phyloP scores from a whole-genome alignment of 2,329 filamentous ascomycete genomes.

The Fusarium nisikadoi region DNA sequence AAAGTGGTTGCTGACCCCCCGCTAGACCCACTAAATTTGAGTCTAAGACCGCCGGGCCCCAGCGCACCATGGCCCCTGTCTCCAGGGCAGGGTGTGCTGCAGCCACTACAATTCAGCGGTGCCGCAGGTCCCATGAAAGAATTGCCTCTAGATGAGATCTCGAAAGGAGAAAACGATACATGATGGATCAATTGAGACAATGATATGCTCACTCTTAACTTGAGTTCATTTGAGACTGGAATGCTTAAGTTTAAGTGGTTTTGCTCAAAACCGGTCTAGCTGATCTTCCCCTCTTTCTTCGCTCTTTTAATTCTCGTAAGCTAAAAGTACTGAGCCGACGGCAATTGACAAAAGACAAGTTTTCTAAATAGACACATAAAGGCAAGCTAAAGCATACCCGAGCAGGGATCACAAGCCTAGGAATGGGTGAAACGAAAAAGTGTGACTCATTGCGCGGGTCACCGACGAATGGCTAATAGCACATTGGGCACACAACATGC shows the following conservation, averaged over 20 bases:
- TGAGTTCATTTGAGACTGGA: neutral
- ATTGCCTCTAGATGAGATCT: constrained; percentile 20
- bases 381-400: constrained; percentile 34
- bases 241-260: constrained; percentile 5
- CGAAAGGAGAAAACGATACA: neutral
- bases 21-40: constrained; percentile 42
- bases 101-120: constrained; percentile 35
- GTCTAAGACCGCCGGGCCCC: constrained; percentile 31
- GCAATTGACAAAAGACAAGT: constrained; percentile 28
- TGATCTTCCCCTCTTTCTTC: neutral
- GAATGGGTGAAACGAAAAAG: constrained; percentile 44
- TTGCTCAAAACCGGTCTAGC: neutral
- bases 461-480: constrained; percentile 38
- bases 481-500: constrained; percentile 31
- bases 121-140: constrained; percentile 34
- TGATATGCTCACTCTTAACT: neutral
- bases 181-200: constrained; percentile 33
- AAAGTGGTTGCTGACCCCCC: constrained; percentile 43
- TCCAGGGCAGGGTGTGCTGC: constrained; percentile 29
- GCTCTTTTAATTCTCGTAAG: constrained; percentile 9
- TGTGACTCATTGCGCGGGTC: constrained; percentile 44
- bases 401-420: constrained; percentile 40
- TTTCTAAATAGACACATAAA: constrained; percentile 26
- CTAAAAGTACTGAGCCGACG: constrained; percentile 23
- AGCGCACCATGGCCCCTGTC: constrained; percentile 23